These are phyloP conservation scores for Yamagishiella unicocca DNA, from an alignment of 139 green algal genomes.

Conservation along the genomic window DNA sequence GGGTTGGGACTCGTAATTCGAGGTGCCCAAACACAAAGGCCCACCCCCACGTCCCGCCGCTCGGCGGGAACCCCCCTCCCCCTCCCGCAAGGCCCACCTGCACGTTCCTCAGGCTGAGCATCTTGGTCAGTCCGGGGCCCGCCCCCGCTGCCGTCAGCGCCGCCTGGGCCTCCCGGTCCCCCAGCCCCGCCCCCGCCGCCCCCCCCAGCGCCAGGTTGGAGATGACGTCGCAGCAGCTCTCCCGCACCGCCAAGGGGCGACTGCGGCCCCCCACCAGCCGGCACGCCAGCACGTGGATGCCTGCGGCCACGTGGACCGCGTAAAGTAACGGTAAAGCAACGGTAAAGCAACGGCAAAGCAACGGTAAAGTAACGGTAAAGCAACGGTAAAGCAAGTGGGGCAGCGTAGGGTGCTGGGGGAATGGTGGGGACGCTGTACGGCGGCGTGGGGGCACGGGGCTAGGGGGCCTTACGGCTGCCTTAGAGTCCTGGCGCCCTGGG, in stretches of 20 bases:
- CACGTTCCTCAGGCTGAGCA: constrained; percentile 17
- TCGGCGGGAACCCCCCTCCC: neutral
- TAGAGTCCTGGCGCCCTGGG: neutral
- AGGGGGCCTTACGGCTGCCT: neutral
- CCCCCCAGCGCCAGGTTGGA: neutral
- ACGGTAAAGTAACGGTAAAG: no score
- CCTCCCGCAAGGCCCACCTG: neutral
- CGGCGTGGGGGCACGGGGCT: no score
- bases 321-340: no score
- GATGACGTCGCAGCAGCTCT: constrained; percentile 22
- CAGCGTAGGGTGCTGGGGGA: no score
- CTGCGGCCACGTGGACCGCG: no score
- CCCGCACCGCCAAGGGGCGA: neutral
- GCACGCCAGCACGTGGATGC: constrained; percentile 9
- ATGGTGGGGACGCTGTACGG: no score
- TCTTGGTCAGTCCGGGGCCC: neutral
- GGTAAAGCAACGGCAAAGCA: no score
- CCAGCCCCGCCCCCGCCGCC: neutral
- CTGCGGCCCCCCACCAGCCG: neutral
- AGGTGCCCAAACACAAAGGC: no score
- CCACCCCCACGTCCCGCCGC: neutral
- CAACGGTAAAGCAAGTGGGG: no score
- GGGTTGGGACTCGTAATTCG: neutral
- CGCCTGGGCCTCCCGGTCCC: neutral
- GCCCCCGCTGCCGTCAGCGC: constrained; percentile 19